These are phyloP conservation scores for Ensete ventricosum DNA, from an alignment of 176 grass and related monocot genomes.

Conservation along the genomic window DNA sequence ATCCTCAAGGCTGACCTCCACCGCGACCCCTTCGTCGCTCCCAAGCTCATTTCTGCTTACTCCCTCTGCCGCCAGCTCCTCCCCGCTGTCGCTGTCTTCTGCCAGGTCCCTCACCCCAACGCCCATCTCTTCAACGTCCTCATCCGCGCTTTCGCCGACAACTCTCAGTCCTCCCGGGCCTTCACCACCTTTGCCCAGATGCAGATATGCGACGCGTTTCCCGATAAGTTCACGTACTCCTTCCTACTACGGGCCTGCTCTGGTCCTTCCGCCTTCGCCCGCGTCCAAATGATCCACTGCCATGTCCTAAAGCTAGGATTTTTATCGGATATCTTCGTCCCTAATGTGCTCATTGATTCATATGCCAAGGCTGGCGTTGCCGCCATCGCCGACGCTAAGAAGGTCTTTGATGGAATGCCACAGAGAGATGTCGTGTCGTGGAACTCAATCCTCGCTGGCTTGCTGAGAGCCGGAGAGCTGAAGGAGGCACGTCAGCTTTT, in stretches of 20 bases:
- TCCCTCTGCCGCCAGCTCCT: slow-evolving; percentile 37
- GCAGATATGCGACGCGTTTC: slow-evolving; percentile 25
- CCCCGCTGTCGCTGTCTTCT: slow-evolving; percentile 35
- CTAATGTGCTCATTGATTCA: slow-evolving; percentile 57
- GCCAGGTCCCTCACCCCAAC: slow-evolving; percentile 23
- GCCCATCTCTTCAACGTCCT: slow-evolving; percentile 46
- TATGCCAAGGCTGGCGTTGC: slow-evolving; percentile 40
- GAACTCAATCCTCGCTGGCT: slow-evolving; percentile 41
- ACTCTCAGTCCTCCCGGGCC: slow-evolving; percentile 27
- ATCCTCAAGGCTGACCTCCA: slow-evolving; percentile 41
- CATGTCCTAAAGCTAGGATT: slow-evolving; percentile 54
- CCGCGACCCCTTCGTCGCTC: slow-evolving; percentile 30
- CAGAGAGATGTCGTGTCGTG: slow-evolving; percentile 40
- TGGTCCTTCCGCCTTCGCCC: slow-evolving; percentile 9
- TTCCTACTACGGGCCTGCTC: slow-evolving; percentile 56
- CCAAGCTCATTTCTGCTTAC: slow-evolving; percentile 59
- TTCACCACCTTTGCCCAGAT: slow-evolving; percentile 40
- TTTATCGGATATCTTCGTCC: slow-evolving; percentile 49
- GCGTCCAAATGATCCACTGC: slow-evolving; percentile 31
- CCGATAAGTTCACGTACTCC: slow-evolving; percentile 51
- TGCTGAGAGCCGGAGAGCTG: slow-evolving; percentile 40
- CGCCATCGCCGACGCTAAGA: slow-evolving; percentile 16
- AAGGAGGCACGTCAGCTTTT: slow-evolving; percentile 33
- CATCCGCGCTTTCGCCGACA: slow-evolving; percentile 53
- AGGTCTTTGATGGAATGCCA: slow-evolving; percentile 45